A percentile compares a stretch with the other conserved stretches of the same genome.
Conservation (phyloP, 225 moss, liverwort and hornwort species). For the Physcomitrellopsis africana region DNA sequence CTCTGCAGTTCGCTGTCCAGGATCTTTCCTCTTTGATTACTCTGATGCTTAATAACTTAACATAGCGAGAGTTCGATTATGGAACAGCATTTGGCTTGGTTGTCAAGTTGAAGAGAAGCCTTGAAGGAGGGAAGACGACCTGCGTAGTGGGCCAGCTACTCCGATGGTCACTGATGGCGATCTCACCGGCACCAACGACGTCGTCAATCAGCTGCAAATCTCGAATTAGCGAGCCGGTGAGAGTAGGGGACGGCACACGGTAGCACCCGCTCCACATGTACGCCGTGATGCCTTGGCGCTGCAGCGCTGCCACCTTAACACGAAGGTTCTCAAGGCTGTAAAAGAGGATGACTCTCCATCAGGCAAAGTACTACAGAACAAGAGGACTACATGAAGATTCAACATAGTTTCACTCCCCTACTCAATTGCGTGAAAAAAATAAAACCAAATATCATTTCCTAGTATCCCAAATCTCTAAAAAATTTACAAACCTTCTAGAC, state of each 20-base stretch:
- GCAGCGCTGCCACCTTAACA: conserved; percentile 69
- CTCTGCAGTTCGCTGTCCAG: too few relatives aligned
- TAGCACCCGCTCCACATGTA: conserved; percentile 98
- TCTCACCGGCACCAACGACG: conserved; percentile 88
- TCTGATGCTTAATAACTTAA: not conserved
- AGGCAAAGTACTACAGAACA: conserved; percentile 18
- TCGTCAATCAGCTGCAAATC: conserved; percentile 87
- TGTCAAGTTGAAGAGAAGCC: not conserved
- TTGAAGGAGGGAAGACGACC: conserved; percentile 40
- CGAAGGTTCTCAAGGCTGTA: conserved; percentile 89
- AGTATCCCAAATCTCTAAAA: not conserved
- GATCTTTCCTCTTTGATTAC: too few relatives aligned
- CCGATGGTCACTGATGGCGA: conserved; percentile 92
- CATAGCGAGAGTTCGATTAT: not conserved
- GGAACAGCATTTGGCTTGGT: not conserved
- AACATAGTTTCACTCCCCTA: not conserved
- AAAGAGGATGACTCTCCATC: conserved; percentile 9
- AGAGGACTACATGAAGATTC: conserved; percentile 15
- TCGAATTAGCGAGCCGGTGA: conserved; percentile 83
- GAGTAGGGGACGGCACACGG: conserved; percentile 84
- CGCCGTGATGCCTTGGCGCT: conserved; percentile 73
- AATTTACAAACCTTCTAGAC: conserved; percentile 63
- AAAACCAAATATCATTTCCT: not conserved
- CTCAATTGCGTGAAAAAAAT: not conserved
- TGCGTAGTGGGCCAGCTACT: conserved; percentile 85